Evolutionary conservation across 768 basidiomycete species (phyloP), one percentile per base, ranked within the genome.

Genomic region (Clavulina sp.): DNA sequence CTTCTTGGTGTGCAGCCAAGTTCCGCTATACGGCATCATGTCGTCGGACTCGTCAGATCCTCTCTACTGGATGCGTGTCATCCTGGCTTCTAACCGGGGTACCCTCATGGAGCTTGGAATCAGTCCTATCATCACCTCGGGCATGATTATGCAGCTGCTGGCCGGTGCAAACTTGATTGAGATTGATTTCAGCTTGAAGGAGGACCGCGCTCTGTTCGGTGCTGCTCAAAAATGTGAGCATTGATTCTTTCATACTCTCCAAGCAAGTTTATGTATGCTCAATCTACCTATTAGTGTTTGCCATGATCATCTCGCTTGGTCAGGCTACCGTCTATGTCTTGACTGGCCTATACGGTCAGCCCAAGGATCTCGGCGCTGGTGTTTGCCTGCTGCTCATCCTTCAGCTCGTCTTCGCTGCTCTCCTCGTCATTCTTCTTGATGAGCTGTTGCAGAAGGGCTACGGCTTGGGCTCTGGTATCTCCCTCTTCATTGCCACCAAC

Each of bases 91-190:
- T 4, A 97, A 97, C 71, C 78, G 93, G 54, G 95, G 95, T 57
- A 97, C 95, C 1, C 81, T 97, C 56, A 99, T 99, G 95, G 95
- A 99, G 68, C 79, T 99, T 55, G 93, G 95, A 54, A 97, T 97
- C 60, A 92, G 81, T 28, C 95, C 95, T 36, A 95, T 97, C 63
- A 78, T 97, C 64, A 99, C 95, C 6, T 86, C 84, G 49, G 95
- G 95, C 61, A 97, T 96, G 93, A 99, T 96, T 67, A 97, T 99
- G 87, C 95, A 99, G 68, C 81, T 99, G 41, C 75, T 99, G 56
- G 91, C 93, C 18, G 95, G 95, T 52, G 93, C 95, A 36, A 96
- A 89, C 66, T 72, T 99, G 62, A 86, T 99, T 62, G 93, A 99
- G 51, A 86, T 99, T 59, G 95, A 99, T 70, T 96, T 96, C 62